phyloP scores from a whole-genome alignment of 1,284 basidiomycete genomes.

The Microbotryomycetes sp. region DNA sequence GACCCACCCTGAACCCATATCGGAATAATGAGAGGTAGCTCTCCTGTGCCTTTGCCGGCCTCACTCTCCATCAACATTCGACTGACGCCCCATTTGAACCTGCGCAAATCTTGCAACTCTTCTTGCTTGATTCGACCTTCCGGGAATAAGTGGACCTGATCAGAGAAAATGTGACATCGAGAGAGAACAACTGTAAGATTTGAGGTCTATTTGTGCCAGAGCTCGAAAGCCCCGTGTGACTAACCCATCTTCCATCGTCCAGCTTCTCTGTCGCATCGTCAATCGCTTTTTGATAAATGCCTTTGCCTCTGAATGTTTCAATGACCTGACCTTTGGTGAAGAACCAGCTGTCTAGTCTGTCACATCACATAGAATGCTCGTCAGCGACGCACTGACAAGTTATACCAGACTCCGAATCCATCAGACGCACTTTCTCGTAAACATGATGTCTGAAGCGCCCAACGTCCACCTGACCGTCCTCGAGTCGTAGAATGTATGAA shows the following conservation, averaged over 20 bases:
- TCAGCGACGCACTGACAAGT: no score
- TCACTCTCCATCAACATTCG: conserved; percentile 72
- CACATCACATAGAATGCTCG: background rate
- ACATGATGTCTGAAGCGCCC: conserved; percentile 90
- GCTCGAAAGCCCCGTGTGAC: conserved; percentile 33
- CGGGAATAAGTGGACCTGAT: conserved; percentile 82
- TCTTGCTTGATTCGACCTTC: conserved; percentile 88
- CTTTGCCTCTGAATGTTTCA: conserved; percentile 82
- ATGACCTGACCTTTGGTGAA: conserved; percentile 87
- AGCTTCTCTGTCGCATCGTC: conserved; percentile 73
- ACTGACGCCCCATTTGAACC: conserved; percentile 97
- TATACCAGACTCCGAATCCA: no score
- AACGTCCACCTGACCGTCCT: conserved; percentile 72
- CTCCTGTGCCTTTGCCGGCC: conserved; percentile 30
- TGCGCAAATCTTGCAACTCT: conserved; percentile 56
- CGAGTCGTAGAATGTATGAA: conserved; percentile 43
- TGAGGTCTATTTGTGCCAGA: background rate
- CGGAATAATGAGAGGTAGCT: conserved; percentile 73
- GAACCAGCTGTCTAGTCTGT: conserved; percentile 52
- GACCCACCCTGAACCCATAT: conserved; percentile 76
- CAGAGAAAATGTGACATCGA: conserved; percentile 2
- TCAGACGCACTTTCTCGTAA: conserved; percentile 49
- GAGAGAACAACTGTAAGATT: background rate
- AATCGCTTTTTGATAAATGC: conserved; percentile 83
- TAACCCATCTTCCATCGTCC: conserved; percentile 75